phyloP scores from a whole-genome alignment of 192 early-diverging fungal species.

The Umbelopsis sp. region DNA sequence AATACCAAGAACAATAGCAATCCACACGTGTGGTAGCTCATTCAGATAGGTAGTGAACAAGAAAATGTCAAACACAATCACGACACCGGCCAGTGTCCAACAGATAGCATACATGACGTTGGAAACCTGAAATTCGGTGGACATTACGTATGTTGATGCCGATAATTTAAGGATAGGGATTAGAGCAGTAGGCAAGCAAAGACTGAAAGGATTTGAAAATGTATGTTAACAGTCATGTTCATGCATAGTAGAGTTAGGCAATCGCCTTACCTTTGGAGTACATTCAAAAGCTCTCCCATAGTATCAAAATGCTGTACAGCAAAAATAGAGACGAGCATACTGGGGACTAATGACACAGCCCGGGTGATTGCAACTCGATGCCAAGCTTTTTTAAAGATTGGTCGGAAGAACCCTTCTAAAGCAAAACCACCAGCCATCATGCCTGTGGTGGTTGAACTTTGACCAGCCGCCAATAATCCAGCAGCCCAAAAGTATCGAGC shows the following conservation, averaged over 20 bases:
- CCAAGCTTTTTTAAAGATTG: slow-evolving; percentile 50
- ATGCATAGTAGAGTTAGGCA: neutral
- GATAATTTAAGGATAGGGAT: slow-evolving; percentile 59
- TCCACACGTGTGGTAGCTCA: slow-evolving; percentile 19
- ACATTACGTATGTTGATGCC: slow-evolving; percentile 48
- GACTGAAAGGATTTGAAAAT: slow-evolving; percentile 20
- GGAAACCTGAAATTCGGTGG: slow-evolving; percentile 24
- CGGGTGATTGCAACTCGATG: slow-evolving; percentile 60
- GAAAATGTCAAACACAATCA: slow-evolving; percentile 56
- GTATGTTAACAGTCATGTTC: neutral
- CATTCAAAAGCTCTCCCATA: slow-evolving; percentile 64
- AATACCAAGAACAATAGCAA: slow-evolving; percentile 27
- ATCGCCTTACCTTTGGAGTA: slow-evolving; percentile 48
- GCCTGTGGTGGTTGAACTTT: slow-evolving; percentile 81
- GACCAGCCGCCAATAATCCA: slow-evolving; percentile 75
- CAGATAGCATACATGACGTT: slow-evolving; percentile 30
- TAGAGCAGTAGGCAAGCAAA: slow-evolving; percentile 61
- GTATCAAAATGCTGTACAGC: slow-evolving; percentile 55
- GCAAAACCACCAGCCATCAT: slow-evolving; percentile 87
- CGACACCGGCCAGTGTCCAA: slow-evolving; percentile 48
- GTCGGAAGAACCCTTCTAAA: slow-evolving; percentile 78
- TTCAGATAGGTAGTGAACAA: slow-evolving; percentile 37
- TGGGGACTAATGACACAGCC: slow-evolving; percentile 58
- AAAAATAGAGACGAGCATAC: slow-evolving; percentile 57
- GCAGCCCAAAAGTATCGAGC: slow-evolving; percentile 76